Conservation (phyloP, 495 filamentous ascomycete genomes). For the Trichoderma asperelloides region DNA sequence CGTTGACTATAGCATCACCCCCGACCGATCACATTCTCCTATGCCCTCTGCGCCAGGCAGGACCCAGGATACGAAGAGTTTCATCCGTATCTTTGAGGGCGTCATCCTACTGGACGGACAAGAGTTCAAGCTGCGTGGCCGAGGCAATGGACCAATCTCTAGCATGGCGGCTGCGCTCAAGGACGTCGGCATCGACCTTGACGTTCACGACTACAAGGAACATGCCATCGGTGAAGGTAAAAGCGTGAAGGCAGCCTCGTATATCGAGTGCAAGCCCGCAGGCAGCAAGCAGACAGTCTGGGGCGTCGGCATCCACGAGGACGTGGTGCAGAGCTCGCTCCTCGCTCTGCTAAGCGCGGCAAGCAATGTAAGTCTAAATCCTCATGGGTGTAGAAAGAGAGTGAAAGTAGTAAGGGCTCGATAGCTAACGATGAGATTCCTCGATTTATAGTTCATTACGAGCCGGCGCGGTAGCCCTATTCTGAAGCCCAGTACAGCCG, state of each 20-base stretch:
- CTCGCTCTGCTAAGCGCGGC: conserved; percentile 84
- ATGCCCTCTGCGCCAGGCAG: conserved; percentile 59
- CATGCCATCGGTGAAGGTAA: conserved; percentile 77
- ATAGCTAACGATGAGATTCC: not conserved
- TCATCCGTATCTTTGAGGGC: conserved; percentile 79
- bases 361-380: conserved; percentile 59
- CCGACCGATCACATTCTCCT: conserved; percentile 73
- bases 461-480: conserved; percentile 48
- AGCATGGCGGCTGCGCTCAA: conserved; percentile 76
- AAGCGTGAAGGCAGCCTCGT: conserved; percentile 84
- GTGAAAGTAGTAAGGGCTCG: not conserved
- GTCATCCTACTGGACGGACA: conserved; percentile 73
- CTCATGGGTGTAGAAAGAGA: not conserved
- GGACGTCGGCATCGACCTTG: conserved; percentile 76
- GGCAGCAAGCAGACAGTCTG: conserved; percentile 67
- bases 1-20: conserved; percentile 85
- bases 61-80: conserved; percentile 63
- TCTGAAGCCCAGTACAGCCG: conserved; percentile 19
- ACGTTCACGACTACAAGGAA: conserved; percentile 93
- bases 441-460: conserved; percentile 44
- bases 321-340: conserved; percentile 87
- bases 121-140: conserved; percentile 69
- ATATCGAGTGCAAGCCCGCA: conserved; percentile 80
- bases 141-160: conserved; percentile 85
- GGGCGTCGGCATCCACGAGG: conserved; percentile 93